A percentile compares a stretch with the other conserved stretches of the same genome.
These are phyloP conservation scores for Colletotrichum musicola DNA, from an alignment of 2,329 filamentous ascomycete species.

Conservation along the genomic window DNA sequence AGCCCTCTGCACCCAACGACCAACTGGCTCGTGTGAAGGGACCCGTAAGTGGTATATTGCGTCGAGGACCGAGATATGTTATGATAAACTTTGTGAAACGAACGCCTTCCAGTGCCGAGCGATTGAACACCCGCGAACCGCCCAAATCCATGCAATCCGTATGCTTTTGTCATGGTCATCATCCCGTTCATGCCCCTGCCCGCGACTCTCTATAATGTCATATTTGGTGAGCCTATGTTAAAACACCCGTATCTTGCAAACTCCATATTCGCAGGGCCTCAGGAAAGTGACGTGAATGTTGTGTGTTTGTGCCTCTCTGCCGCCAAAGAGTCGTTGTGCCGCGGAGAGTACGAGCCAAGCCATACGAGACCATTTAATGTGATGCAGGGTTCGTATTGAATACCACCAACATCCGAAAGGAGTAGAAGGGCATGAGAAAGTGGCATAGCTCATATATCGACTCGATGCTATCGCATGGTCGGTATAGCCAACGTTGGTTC, in stretches of 20 bases:
- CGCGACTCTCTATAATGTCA: slow-evolving; percentile 17
- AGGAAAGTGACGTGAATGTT: too few species aligned
- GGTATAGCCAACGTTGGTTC: too few species aligned
- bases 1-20: neutral
- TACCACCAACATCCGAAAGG: too few species aligned
- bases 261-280: slow-evolving; percentile 8
- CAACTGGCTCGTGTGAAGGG: neutral
- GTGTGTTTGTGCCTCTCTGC: too few species aligned
- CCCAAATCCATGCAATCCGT: slow-evolving; percentile 36
- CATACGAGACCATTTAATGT: too few species aligned
- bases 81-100: neutral
- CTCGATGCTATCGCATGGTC: too few species aligned
- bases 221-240: slow-evolving; percentile 17
- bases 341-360: too few species aligned
- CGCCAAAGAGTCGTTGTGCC: too few species aligned
- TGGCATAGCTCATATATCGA: too few species aligned
- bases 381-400: too few species aligned
- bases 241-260: slow-evolving; percentile 8
- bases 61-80: neutral
- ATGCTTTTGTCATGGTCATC: slow-evolving; percentile 34
- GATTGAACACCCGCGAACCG: neutral
- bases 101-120: slow-evolving; percentile 14
- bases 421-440: too few species aligned
- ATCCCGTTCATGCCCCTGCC: neutral
- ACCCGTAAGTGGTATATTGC: slow-evolving; percentile 22